phyloP scores from a whole-genome alignment of 176 grass and related monocot species.

The Eragrostis nindensis region DNA sequence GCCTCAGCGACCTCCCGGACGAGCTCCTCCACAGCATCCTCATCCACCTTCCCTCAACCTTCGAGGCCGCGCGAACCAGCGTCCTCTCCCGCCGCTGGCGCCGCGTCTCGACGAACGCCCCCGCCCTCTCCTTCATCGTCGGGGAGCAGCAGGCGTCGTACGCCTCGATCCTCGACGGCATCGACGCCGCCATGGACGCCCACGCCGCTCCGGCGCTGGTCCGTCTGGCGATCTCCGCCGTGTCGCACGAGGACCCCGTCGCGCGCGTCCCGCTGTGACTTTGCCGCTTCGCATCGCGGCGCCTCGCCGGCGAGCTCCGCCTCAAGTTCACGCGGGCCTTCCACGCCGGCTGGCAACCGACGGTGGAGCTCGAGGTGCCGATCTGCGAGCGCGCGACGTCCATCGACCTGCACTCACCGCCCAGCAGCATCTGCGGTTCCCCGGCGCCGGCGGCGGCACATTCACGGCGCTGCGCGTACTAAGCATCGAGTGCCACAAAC shows the following conservation, averaged over 20 bases:
- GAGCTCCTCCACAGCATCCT: conserved; percentile 10
- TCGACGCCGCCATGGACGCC: conserved; percentile 26
- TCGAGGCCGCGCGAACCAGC: conserved; percentile 4
- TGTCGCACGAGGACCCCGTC: no score
- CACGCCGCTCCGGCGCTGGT: not conserved
- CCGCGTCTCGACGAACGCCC: not conserved
- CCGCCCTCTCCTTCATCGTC: not conserved
- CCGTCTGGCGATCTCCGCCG: not conserved
- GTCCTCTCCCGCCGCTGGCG: conserved; percentile 26
- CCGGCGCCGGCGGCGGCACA: not conserved
- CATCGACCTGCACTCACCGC: not conserved
- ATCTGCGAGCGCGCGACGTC: not conserved
- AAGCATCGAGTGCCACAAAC: not conserved
- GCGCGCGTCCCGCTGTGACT: no score
- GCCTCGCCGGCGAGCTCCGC: not conserved
- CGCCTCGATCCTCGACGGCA: not conserved
- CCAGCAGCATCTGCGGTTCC: not conserved
- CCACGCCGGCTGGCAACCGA: not conserved
- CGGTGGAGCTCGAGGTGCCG: not conserved
- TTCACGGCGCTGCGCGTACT: not conserved
- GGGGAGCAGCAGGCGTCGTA: no score
- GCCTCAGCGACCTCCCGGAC: conserved; percentile 23
- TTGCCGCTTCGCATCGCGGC: no score
- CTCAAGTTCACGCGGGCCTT: not conserved
- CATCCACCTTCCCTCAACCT: not conserved